Conservation (phyloP, 768 basidiomycete genomes). For the Sistotremastrum niveocremeum region DNA sequence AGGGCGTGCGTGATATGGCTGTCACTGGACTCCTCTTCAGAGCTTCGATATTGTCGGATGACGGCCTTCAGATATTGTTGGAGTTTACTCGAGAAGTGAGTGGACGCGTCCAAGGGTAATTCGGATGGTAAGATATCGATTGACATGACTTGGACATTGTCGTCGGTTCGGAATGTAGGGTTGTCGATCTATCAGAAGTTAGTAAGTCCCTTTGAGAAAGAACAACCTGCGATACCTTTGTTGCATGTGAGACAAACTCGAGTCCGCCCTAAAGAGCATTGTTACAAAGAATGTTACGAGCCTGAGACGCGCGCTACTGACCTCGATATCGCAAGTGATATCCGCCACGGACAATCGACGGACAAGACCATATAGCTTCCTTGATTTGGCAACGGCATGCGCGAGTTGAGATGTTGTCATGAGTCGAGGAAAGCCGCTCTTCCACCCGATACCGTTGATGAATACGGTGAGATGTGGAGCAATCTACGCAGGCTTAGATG, state of each 20-base stretch:
- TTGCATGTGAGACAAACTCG: conserved; percentile 63
- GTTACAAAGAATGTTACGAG: not conserved
- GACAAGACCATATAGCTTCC: conserved; percentile 28
- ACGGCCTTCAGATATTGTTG: conserved; percentile 54
- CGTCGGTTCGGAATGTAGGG: conserved; percentile 32
- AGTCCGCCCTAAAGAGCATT: conserved; percentile 52
- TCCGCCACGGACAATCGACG: conserved; percentile 59
- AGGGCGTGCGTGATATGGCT: conserved; percentile 30
- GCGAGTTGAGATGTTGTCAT: conserved; percentile 56
- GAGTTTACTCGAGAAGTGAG: conserved; percentile 56
- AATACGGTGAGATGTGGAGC: conserved; percentile 78
- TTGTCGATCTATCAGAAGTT: conserved; percentile 19
- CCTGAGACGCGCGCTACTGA: conserved; percentile 12
- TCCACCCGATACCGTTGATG: conserved; percentile 82
- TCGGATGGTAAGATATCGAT: conserved; percentile 86
- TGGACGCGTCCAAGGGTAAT: conserved; percentile 69
- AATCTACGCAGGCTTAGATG: conserved; percentile 31
- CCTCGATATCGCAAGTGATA: conserved; percentile 80
- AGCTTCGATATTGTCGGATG: conserved; percentile 28
- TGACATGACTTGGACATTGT: conserved; percentile 63
- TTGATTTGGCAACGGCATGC: conserved; percentile 23
- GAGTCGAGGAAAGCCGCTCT: conserved; percentile 60
- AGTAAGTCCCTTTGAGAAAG: no score
- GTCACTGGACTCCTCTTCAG: conserved; percentile 9
- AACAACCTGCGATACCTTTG: conserved; percentile 71